Base-by-base conservation (phyloP, 1,284 basidiomycete genomes). In the Takashimella koratensis region DNA sequence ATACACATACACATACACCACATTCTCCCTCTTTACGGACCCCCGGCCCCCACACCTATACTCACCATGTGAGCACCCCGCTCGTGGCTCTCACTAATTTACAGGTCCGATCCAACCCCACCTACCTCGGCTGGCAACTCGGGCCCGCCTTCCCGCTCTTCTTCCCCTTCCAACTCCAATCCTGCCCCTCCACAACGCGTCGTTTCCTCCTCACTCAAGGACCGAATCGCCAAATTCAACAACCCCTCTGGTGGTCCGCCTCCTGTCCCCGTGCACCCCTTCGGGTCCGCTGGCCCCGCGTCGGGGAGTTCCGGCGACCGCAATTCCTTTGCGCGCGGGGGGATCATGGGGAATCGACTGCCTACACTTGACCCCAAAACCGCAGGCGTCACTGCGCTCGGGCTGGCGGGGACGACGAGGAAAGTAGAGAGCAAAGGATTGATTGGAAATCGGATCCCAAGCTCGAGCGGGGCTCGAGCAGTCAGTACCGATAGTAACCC, bases 211-310 rank as follows among this genome's bases (percentile, higher is more conserved):
- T 71, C 70, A 2, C 66, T 76, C 47, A 69, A 68, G 59, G 74
- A 76, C 53, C 67, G 74, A 26, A 76, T 76, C 42, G 74, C 74
- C 13, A 70, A 68, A 53, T 76, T 76, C 58, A 70, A 71, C 62
- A 72, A 74, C 41, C 61, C 67, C 6, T 60, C 67, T 27, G 71
- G 65, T 10, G 60, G 67, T 0, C 67, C 67, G 13, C 60, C 60
- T 4, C 68, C 70, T 3, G 52, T 72, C n/a, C 73, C 73, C 4
- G 63, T 54, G 41, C 63, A 66, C 30, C 63, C 70, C 19, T 69
- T 69, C 52, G 64, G 65, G 21, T 49, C 44, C 11, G 53, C 64
- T 16, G 66, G 59, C 13, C 24, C 54, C 44, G 21, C 49, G 26
- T 24, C 43, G 4, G 51, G 56, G 4, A 47, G 48, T 1, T 60